A percentile compares a stretch with the other conserved stretches of the same genome.
phyloP scores from a whole-genome alignment of 2,329 filamentous ascomycete species.

The Dryadomyces quercivorus region DNA sequence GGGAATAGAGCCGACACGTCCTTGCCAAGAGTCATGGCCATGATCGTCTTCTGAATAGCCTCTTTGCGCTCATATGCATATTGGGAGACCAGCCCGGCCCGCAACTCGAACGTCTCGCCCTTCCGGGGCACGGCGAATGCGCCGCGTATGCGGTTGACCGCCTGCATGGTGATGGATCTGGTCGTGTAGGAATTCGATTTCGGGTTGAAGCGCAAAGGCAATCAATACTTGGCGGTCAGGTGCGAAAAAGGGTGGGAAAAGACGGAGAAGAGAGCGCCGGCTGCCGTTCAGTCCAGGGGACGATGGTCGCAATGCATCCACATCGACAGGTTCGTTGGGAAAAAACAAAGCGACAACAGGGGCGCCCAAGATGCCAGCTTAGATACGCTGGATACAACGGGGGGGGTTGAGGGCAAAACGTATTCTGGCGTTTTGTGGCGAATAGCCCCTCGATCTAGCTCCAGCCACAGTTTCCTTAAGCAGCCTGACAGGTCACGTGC shows the following conservation, averaged over 20 bases:
- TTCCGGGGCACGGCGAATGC: conserved; percentile 89
- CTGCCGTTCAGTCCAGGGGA: neutral
- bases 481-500: neutral
- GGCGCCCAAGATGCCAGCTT: neutral
- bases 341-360: neutral
- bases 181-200: neutral
- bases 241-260: neutral
- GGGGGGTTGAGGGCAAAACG: neutral
- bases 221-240: neutral
- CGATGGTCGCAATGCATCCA: neutral
- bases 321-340: neutral
- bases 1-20: conserved; percentile 96
- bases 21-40: conserved; percentile 99
- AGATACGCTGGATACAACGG: neutral
- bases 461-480: conserved; percentile 1
- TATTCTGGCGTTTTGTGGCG: neutral
- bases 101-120: conserved; percentile 95
- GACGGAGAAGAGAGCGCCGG: neutral
- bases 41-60: conserved; percentile 98
- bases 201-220: neutral
- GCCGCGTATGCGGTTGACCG: conserved; percentile 89
- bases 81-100: conserved; percentile 90
- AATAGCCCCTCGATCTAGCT: neutral
- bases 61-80: conserved; percentile 99
- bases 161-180: conserved; percentile 22